phyloP scores from a whole-genome alignment of 257 asterid genomes.

The Plantago elongata region DNA sequence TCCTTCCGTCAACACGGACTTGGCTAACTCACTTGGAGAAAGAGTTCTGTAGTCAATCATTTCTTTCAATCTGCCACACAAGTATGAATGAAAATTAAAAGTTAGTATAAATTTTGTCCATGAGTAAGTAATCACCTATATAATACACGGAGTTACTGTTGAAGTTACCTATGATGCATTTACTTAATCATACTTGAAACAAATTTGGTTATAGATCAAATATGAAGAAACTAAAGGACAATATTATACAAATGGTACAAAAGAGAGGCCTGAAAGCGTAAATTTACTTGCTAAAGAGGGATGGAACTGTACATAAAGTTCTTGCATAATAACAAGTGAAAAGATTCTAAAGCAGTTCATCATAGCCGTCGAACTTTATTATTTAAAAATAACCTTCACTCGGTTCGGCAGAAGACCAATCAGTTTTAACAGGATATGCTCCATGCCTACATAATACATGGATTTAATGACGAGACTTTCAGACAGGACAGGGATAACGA shows the following conservation, averaged over 20 bases:
- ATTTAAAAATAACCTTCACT: too few relatives aligned
- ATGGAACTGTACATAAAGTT: not conserved
- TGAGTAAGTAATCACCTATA: not conserved
- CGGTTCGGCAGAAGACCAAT: too few relatives aligned
- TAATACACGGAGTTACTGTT: not conserved
- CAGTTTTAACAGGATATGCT: too few relatives aligned
- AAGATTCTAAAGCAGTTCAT: too few relatives aligned
- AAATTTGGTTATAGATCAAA: not conserved
- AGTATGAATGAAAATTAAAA: not conserved
- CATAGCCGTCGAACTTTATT: too few relatives aligned
- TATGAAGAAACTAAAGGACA: not conserved
- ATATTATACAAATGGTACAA: not conserved
- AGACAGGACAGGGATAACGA: too few relatives aligned
- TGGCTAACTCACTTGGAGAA: slow-evolving; percentile 66
- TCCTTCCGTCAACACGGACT: slow-evolving; percentile 73
- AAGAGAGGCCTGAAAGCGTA: not conserved
- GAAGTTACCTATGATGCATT: too few relatives aligned
- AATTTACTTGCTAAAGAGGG: not conserved
- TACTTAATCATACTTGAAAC: not conserved
- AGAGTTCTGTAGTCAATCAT: slow-evolving; percentile 69
- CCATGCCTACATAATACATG: too few relatives aligned
- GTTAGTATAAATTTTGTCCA: slow-evolving; percentile 2
- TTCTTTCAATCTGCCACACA: slow-evolving; percentile 42
- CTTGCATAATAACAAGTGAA: not conserved
- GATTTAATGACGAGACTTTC: too few relatives aligned